These are phyloP conservation scores for Inga leiocalycina DNA, from an alignment of 306 rosid genomes.

Conservation along the genomic window DNA sequence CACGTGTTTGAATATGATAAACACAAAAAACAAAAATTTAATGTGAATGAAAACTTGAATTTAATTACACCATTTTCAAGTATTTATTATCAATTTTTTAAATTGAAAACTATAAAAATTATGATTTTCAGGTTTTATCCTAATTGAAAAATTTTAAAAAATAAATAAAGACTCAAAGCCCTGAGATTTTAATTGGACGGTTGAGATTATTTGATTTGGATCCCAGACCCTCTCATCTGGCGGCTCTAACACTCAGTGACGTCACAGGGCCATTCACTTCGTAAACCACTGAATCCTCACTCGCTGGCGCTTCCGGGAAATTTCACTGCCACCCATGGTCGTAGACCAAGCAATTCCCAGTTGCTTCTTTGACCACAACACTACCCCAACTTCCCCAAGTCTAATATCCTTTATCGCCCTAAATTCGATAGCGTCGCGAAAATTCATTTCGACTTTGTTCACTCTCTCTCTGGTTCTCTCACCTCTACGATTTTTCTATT, in stretches of 20 bases:
- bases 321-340: conserved; percentile 17
- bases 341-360: background rate
- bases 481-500: background rate
- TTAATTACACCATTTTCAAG: background rate
- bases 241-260: background rate
- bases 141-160: background rate
- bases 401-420: background rate
- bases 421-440: background rate
- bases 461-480: conserved; percentile 32
- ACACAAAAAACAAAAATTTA: background rate
- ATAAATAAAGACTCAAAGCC: background rate
- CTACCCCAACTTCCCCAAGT: conserved; percentile 24
- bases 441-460: background rate
- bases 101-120: background rate
- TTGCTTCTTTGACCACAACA: conserved; percentile 57
- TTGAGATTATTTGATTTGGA: background rate
- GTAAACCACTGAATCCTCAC: conserved; percentile 18
- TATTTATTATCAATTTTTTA: background rate
- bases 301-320: conserved; percentile 19
- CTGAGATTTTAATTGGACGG: background rate
- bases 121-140: background rate
- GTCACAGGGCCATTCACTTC: conserved; percentile 9
- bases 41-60: background rate
- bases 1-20: no score
- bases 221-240: background rate